phyloP scores from a whole-genome alignment of 441 rosid genomes.

The Lepidium campestre region DNA sequence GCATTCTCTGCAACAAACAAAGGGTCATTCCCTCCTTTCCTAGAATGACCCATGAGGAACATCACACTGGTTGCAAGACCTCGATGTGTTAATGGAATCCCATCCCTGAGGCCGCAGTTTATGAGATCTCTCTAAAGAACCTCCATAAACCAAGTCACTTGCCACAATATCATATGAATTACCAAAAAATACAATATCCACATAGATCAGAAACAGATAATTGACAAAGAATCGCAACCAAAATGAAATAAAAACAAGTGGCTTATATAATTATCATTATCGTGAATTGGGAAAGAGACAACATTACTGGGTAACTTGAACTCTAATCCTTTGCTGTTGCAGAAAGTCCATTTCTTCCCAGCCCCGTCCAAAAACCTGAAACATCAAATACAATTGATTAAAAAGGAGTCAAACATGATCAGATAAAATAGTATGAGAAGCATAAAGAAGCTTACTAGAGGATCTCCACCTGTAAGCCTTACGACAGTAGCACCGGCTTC shows the following conservation, averaged over 20 bases:
- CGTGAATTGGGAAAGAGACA: background rate
- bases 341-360: constrained; percentile 98
- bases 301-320: constrained; percentile 81
- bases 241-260: background rate
- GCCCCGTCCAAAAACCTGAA: constrained; percentile 85
- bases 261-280: background rate
- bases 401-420: background rate
- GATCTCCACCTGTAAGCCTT: constrained; percentile 97
- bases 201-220: background rate
- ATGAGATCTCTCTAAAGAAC: background rate
- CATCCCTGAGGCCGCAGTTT: constrained; percentile 93
- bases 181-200: background rate
- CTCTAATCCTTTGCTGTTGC: constrained; percentile 79
- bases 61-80: constrained; percentile 87
- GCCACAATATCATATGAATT: background rate
- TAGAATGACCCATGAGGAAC: constrained; percentile 84
- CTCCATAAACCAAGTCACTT: background rate
- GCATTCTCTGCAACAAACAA: constrained; percentile 87
- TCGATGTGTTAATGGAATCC: constrained; percentile 78
- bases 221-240: background rate
- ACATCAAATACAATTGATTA: background rate
- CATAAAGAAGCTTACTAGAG: constrained; percentile 48
- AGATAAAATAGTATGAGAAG: background rate
- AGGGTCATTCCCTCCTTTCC: constrained; percentile 88
- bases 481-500: constrained; percentile 93